These are phyloP conservation scores for Lojkania enalia DNA, from an alignment of 2,329 filamentous ascomycete species.

Conservation along the genomic window DNA sequence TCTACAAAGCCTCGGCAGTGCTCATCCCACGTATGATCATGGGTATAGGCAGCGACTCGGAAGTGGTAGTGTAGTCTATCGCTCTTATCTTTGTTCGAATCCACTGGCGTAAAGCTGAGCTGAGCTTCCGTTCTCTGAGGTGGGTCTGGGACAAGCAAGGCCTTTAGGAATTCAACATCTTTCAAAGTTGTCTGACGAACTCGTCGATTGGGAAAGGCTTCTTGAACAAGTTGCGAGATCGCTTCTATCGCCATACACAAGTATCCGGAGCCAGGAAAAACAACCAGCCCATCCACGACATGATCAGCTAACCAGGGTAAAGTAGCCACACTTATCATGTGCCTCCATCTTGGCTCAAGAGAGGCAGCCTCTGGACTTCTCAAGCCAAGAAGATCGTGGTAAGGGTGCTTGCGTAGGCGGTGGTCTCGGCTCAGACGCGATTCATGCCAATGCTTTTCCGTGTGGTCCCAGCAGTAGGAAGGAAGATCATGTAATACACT, in stretches of 20 bases:
- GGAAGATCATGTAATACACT: constrained; percentile 25
- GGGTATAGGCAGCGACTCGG: too few relatives aligned
- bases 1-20: too few relatives aligned
- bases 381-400: constrained; percentile 25
- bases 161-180: constrained; percentile 9
- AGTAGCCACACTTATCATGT: constrained; percentile 47
- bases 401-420: constrained; percentile 25
- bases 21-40: too few relatives aligned
- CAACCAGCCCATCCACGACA: constrained; percentile 37
- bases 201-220: neutral
- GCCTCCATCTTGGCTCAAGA: constrained; percentile 48
- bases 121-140: constrained; percentile 19
- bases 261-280: constrained; percentile 39
- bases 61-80: too few relatives aligned
- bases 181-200: constrained; percentile 7
- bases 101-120: neutral
- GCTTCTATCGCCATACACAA: constrained; percentile 39
- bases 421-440: constrained; percentile 14
- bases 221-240: constrained; percentile 7
- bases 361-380: neutral
- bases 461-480: constrained; percentile 40
- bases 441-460: constrained; percentile 27
- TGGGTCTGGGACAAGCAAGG: constrained; percentile 20
- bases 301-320: constrained; percentile 55
- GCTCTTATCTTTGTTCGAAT: neutral